Conservation (phyloP, 1,284 basidiomycete species). For the Coniophora puteana region DNA sequence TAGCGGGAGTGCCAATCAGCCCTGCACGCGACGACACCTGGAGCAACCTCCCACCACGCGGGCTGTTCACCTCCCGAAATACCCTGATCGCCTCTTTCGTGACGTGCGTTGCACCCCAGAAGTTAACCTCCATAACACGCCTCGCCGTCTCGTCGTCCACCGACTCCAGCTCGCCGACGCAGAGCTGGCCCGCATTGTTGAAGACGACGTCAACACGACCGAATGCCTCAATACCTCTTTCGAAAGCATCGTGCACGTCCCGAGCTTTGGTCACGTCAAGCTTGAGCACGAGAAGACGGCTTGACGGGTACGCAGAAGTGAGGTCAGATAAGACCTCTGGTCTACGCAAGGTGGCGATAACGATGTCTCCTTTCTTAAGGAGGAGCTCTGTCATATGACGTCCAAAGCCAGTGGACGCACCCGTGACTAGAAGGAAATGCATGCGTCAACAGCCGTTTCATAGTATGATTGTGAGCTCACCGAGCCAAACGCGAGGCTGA, state of each 20-base stretch:
- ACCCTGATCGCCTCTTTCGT: neutral
- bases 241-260: neutral
- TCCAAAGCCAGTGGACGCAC: conserved; percentile 2
- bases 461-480: too few relatives aligned
- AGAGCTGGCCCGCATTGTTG: conserved; percentile 16
- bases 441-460: too few relatives aligned
- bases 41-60: neutral
- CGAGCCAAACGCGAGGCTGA: too few relatives aligned
- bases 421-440: conserved; percentile 3
- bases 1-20: neutral
- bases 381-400: neutral
- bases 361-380: neutral
- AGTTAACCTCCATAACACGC: neutral
- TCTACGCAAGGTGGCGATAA: conserved; percentile 1
- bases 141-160: neutral
- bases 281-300: neutral
- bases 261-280: conserved; percentile 1
- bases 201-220: conserved; percentile 17
- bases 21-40: neutral
- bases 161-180: neutral
- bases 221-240: neutral
- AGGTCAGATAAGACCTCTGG: neutral
- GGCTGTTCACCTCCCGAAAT: too few relatives aligned
- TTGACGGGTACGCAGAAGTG: neutral
- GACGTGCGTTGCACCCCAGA: conserved; percentile 13